Evolutionary conservation across 495 filamentous ascomycete genomes (phyloP), one percentile per base, ranked within the genome.

Genomic region (Jackrogersella minutella): DNA sequence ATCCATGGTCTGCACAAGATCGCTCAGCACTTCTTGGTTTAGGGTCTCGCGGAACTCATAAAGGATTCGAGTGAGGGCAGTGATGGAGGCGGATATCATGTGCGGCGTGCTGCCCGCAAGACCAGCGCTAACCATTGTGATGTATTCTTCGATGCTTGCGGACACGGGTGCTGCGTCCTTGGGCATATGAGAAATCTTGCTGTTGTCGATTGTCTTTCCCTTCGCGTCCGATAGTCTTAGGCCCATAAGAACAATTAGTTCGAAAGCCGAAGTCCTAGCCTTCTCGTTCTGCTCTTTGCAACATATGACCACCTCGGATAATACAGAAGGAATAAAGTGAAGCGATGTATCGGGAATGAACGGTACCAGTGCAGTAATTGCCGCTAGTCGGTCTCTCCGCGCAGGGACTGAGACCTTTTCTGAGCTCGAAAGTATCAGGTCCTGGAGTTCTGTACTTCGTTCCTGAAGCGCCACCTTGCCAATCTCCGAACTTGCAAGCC

Each of bases 241-340:
- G 19, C 91, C 92, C 86, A 99, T 93, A 41, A 89, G 82, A 16
- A 99, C 90, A 28, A 99, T 85, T 11, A 99, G 82, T 41, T 96
- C 92, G 70, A 97, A 99, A 0, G 95, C 94, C 1, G 88, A 86
- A 17, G 89, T 91, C 39, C 95, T 84, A 0, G 95, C 92, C 73
- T 92, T 92, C 75, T 99, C 94, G 76, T 98, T 98, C 72, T 94
- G 89, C 77, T 98, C 96, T 79, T 99, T 99, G 77, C 92, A 91
- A 46, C 92, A 90, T 46, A 99, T 89, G 36, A 98, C 92, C 22
- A 97, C 92, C 78, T 99, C 95, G 1, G 93, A 91, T 19, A 99
- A 84, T 26, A 98, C 86, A 5, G 90, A 85, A 2, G 95, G 93
- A 46, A 99, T 93, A 80, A 98, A 98, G 74, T 97, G 90, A 22